Base-by-base conservation (phyloP, 306 rosid species). In the Notholithocarpus densiflorus region DNA sequence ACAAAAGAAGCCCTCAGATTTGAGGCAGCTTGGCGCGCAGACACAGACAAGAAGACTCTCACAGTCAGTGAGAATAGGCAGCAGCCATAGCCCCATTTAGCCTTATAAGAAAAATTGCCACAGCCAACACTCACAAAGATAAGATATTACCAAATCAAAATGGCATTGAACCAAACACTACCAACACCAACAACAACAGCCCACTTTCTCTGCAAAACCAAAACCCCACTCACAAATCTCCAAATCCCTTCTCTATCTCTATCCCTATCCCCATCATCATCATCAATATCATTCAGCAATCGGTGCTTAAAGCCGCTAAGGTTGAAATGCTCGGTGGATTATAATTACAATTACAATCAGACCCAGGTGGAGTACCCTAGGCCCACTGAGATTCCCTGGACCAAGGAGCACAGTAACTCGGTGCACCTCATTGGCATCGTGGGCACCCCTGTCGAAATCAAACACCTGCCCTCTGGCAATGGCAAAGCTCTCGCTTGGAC, bases 401-500 rank as follows among this genome's bases (percentile, higher is more conserved):
- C 82, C 78, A 95, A 93, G 84, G 99, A 95, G 74, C 91, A 91
- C 8, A 84, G 91, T 34, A 95, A 95, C 80, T 77, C 92, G 45
- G 94, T 93, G 66, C 90, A 80, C 54, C 90, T 95, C 75, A 93
- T 95, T 53, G 98, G 98, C 75, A 72, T 78, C 37, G 93, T 93
- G n/a, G 91, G 90, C 1, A n/a, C 78, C 48, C 89, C 91, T 18
- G 85, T 93, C 37, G 98, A 93, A 66, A 88, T 89, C 79, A 96
- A 88, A 87, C 89, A 91, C 78, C 77, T 90, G 4, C 84, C 98
- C 20, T 87, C 98, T 19, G 97, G 98, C 43, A 95, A 91, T 19
- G 97, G 98, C 43, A 95, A 91, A 79, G 90, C 82, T 68, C 79
- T 84, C 53, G 93, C 97, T 0, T 89, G 95, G 97, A 94, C 98